Conservation (phyloP, 371 early-diverging fungal genomes). For the Globomyces sp. region DNA sequence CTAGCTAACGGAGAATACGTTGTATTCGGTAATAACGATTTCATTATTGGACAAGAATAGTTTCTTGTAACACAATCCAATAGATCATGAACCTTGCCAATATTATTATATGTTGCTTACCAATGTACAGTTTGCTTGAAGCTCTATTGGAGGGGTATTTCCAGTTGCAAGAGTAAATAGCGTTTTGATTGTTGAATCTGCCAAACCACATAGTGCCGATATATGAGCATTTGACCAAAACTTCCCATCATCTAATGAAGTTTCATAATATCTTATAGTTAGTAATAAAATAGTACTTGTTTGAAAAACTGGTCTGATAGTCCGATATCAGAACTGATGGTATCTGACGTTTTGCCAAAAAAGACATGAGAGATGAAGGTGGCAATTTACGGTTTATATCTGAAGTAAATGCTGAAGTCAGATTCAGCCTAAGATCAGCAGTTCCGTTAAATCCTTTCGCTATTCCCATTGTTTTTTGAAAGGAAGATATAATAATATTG, state of each 20-base stretch:
- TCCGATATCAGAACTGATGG: conserved; percentile 67
- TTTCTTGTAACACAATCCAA: conserved; percentile 66
- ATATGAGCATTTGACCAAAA: conserved; percentile 38
- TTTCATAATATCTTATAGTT: conserved; percentile 54
- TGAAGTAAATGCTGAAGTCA: conserved; percentile 13
- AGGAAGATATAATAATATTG: conserved; percentile 16
- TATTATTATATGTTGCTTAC: conserved; percentile 8
- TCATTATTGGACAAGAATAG: conserved; percentile 62
- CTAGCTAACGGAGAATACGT: neutral
- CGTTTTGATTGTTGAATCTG: conserved; percentile 34
- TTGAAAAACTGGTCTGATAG: conserved; percentile 50
- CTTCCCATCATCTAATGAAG: conserved; percentile 61
- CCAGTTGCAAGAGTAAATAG: conserved; percentile 31
- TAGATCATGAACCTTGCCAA: conserved; percentile 54
- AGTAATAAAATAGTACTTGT: conserved; percentile 13
- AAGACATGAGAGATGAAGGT: conserved; percentile 75
- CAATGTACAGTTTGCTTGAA: conserved; percentile 46
- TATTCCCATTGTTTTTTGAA: conserved; percentile 10
- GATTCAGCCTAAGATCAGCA: conserved; percentile 3
- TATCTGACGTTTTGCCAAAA: conserved; percentile 58
- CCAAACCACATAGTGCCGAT: conserved; percentile 60
- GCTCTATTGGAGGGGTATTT: conserved; percentile 48
- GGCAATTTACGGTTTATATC: conserved; percentile 58
- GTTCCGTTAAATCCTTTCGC: conserved; percentile 16
- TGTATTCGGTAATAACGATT: conserved; percentile 18